A percentile compares a stretch with the other conserved stretches of the same genome.
These are phyloP conservation scores for Amauroascus verrucosus DNA, from an alignment of 2,329 filamentous ascomycete genomes.

Conservation along the genomic window DNA sequence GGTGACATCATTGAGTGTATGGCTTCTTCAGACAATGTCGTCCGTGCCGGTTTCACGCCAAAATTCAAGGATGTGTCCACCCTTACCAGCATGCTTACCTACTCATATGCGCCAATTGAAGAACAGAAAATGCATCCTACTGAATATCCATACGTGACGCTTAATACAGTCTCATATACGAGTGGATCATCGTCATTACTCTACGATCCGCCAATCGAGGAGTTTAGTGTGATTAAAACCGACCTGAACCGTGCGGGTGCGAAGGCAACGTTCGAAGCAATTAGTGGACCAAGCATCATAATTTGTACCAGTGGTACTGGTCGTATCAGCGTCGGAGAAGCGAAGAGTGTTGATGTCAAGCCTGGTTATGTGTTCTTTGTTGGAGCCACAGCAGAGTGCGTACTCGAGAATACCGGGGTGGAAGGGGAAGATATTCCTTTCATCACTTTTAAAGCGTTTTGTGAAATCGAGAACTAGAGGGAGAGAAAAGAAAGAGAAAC, in stretches of 20 bases:
- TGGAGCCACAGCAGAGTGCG: constrained; percentile 73
- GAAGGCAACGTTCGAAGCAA: constrained; percentile 77
- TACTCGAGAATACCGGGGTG: constrained; percentile 54
- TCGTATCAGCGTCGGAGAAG: constrained; percentile 68
- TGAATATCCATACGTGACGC: constrained; percentile 74
- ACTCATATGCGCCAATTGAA: constrained; percentile 86
- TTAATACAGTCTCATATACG: constrained; percentile 73
- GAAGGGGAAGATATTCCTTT: constrained; percentile 51
- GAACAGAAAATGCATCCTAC: constrained; percentile 85
- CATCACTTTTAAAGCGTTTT: constrained; percentile 87
- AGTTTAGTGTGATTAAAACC: constrained; percentile 82
- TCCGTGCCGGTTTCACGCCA: constrained; percentile 91
- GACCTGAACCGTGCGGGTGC: constrained; percentile 59
- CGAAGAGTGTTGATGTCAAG: constrained; percentile 61
- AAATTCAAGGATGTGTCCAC: constrained; percentile 97
- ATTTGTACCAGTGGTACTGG: constrained; percentile 81
- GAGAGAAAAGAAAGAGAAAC: not conserved
- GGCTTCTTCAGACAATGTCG: constrained; percentile 97
- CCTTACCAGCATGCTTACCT: constrained; percentile 82
- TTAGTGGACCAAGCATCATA: constrained; percentile 82
- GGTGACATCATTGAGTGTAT: constrained; percentile 96
- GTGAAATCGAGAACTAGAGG: constrained; percentile 45
- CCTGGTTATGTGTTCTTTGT: constrained; percentile 73
- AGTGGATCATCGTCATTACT: constrained; percentile 61
- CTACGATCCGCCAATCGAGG: constrained; percentile 93